Percentiles rank a stretch among this genome's conserved stretches.
phyloP scores from a whole-genome alignment of 1,139 yeast genomes.

The Sugiyamaella japonica region DNA sequence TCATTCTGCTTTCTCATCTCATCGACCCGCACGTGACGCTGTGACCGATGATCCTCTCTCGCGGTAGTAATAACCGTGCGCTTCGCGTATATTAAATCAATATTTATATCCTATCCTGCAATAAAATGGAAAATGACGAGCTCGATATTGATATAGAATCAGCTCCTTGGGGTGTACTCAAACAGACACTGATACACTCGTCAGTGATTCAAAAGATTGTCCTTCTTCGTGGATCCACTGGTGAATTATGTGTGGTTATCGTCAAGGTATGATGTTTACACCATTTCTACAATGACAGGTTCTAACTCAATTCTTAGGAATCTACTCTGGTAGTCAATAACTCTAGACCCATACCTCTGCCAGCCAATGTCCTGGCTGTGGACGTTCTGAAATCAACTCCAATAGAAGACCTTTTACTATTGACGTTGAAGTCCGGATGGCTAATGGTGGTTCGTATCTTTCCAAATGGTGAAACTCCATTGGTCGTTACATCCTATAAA shows the following conservation, averaged over 20 bases:
- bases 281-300: not conserved
- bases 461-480: constrained; percentile 11
- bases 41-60: too few relatives aligned
- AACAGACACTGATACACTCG: constrained; percentile 11
- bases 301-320: constrained; percentile 12
- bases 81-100: not conserved
- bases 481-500: constrained; percentile 10
- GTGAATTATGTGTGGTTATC: constrained; percentile 10
- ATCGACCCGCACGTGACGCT: too few relatives aligned
- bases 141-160: constrained; percentile 3
- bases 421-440: constrained; percentile 22
- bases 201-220: constrained; percentile 7
- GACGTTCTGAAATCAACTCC: constrained; percentile 15
- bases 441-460: constrained; percentile 17
- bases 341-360: constrained; percentile 7
- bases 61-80: not conserved
- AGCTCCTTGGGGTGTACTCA: constrained; percentile 6
- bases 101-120: not conserved
- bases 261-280: constrained; percentile 4
- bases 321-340: constrained; percentile 9
- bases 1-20: too few relatives aligned
- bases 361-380: constrained; percentile 16
- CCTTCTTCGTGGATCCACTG: constrained; percentile 12
- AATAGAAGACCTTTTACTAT: constrained; percentile 22
- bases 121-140: constrained; percentile 10